Base-by-base conservation (phyloP, 495 filamentous ascomycete species). In the Barbatosphaeria neglecta region DNA sequence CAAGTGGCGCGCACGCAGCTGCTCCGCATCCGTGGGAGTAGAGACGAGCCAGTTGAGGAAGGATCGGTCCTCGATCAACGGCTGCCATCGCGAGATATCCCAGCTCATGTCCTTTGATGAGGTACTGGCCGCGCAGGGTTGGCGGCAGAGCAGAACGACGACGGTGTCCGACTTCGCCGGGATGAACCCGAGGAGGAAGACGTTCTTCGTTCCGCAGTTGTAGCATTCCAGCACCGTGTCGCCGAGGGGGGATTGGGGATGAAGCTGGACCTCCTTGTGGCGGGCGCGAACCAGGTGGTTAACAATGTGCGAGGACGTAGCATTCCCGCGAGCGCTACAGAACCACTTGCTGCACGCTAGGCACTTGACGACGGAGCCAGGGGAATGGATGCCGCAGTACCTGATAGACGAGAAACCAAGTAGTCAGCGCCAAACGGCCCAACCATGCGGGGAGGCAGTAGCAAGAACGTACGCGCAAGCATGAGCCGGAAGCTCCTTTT, bases 81-180 rank as follows among this genome's bases (percentile, higher is more conserved):
- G 92, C 55, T 97, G 90, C 92, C 92, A 99, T 52, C 89, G 81
- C 7, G 93, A 95, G 13, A 89, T 90, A 66, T 99, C 92, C 92
- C 92, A 99, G 62, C 90, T 97, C 92, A 99, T 99, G 58, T 97
- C 92, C 68, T 99, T 99, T n/a, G 87, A 88, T 10, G 90, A 95
- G 4, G 87, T 84, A 72, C 84, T 88, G 25, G 93, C 80, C 33
- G 89, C 92, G 66, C 92, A 99, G 39, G 92, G 92, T 62, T 97
- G 92, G 24, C 92, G 87, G 65, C 92, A 99, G 8, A 99, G 76
- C 35, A 99, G 78, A 16, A 99, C 92, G 18, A 99, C 92, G 18
- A 99, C 92, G 0, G 92, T 96, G 54, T 99, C 92, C 2, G 90
- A 96, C 61, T 97, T 97, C 13, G 92, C 92, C n/a, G 92, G 92